Conservation (phyloP, 2,329 filamentous ascomycete genomes). For the Clonostachys sp. region DNA sequence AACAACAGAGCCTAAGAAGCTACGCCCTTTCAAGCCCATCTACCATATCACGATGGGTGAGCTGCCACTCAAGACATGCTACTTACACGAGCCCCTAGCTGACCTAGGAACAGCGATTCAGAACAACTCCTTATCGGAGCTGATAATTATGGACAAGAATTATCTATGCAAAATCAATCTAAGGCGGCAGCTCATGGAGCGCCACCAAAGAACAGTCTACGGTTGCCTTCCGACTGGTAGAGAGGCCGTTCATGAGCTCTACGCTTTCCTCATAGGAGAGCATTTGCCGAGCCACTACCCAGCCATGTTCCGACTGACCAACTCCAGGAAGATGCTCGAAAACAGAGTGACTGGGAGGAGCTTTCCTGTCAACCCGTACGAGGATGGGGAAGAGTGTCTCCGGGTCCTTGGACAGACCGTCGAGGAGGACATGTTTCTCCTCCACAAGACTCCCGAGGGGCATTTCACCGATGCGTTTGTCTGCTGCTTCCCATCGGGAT, state of each 20-base stretch:
- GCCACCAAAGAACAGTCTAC: constrained; percentile 31
- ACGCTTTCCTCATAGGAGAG: constrained; percentile 36
- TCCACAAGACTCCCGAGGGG: constrained; percentile 31
- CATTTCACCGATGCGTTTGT: constrained; percentile 42
- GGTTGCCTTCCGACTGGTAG: constrained; percentile 33
- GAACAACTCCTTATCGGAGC: constrained; percentile 35
- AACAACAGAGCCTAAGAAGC: constrained; percentile 24
- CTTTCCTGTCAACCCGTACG: constrained; percentile 16
- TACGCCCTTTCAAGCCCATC: constrained; percentile 44
- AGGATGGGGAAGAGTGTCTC: constrained; percentile 25
- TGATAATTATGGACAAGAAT: constrained; percentile 47
- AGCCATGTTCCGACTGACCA: constrained; percentile 34
- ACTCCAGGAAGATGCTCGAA: constrained; percentile 19
- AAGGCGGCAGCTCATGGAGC: constrained; percentile 28
- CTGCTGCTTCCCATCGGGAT: constrained; percentile 48
- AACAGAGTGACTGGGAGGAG: constrained; percentile 31
- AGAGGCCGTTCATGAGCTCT: constrained; percentile 39
- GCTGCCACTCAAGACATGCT: constrained; percentile 1
- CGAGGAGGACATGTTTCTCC: constrained; percentile 50
- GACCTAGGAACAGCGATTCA: constrained; percentile 28
- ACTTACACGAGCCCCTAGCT: neutral
- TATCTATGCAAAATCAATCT: constrained; percentile 38
- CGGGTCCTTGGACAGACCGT: constrained; percentile 41
- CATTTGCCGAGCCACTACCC: constrained; percentile 47
- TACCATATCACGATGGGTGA: constrained; percentile 53